Conservation (phyloP, 129 eudicot species). For the Lactuca sativa region DNA sequence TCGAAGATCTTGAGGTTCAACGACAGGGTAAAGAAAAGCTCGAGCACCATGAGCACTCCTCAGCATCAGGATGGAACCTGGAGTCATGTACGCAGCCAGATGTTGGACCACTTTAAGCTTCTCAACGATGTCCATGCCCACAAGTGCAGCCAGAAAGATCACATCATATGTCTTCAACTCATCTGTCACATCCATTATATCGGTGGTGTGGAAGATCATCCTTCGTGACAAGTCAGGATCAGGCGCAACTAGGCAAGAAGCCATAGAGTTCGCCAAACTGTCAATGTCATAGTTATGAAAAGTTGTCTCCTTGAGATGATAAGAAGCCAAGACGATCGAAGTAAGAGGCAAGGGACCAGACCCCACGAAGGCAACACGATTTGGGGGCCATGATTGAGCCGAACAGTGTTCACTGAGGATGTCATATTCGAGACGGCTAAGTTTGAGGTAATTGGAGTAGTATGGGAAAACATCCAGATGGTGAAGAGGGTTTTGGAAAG, state of each 20-base stretch:
- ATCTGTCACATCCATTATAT: slow-evolving; percentile 57
- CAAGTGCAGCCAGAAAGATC: slow-evolving; percentile 83
- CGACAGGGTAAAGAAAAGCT: slow-evolving; percentile 82
- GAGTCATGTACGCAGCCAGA: slow-evolving; percentile 68
- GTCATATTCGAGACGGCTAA: slow-evolving; percentile 56
- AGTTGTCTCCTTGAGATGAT: slow-evolving; percentile 49
- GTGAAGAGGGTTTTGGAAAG: slow-evolving; percentile 54
- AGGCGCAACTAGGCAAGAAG: slow-evolving; percentile 47
- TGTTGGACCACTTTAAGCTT: slow-evolving; percentile 61
- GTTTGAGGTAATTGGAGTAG: slow-evolving; percentile 74
- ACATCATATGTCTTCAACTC: slow-evolving; percentile 64
- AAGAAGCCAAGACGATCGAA: slow-evolving; percentile 63
- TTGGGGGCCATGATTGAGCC: slow-evolving; percentile 16
- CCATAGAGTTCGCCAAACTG: slow-evolving; percentile 64
- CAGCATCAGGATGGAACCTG: slow-evolving; percentile 67
- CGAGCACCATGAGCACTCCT: slow-evolving; percentile 97
- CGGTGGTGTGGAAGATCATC: slow-evolving; percentile 59
- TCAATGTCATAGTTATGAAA: slow-evolving; percentile 91
- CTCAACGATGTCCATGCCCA: slow-evolving; percentile 75
- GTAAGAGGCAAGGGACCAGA: slow-evolving; percentile 96
- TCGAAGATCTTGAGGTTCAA: slow-evolving; percentile 61
- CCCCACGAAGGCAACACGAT: slow-evolving; percentile 72
- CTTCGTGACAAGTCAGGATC: slow-evolving; percentile 60
- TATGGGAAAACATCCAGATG: slow-evolving; percentile 76
- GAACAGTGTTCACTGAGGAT: slow-evolving; percentile 48